Base-by-base conservation (phyloP, 2,329 filamentous ascomycete genomes). In the Claviceps sorghi region DNA sequence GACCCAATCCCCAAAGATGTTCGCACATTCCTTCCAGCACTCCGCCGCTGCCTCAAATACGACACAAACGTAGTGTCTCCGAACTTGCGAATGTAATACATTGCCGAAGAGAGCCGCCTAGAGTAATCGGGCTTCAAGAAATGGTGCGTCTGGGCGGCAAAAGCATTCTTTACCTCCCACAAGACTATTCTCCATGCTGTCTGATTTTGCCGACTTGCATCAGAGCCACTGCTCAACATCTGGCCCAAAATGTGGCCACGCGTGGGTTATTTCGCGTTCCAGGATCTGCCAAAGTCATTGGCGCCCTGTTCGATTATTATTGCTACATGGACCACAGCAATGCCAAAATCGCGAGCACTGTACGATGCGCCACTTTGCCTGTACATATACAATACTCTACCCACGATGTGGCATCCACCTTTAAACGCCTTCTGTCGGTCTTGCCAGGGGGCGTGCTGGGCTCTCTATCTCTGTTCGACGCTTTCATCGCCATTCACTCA, bases 361-460 rank as follows among this genome's bases (percentile, higher is more conserved):
- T 80, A 30, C 72, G 77, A 36, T 77, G 72, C 49, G 75, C 79
- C 6, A 79, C 72, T 42, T 67, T 86, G 1, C 82, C 83, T 3
- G 63, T 66, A 2, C 79, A 84, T 58, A 79, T 86, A 55, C 72
- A 72, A 40, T 76, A 71, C 47, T 73, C 76, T 7, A 70, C 79
- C 3, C 79, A 85, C 55, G 83, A 86, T 64, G 76, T 86, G 32
- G 82, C 82, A 2, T 82, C 80, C 2, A 73, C 78, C 0, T 84
- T 86, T 65, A 86, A 86, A 59, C 75, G 73, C 13, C 69, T 86
- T n/a, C 67, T 86, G 0, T 72, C 75, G 0, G 77, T 77, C 1
- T 62, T 86, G 0, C 81, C 82, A 0, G 82, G 82, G 0, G 83
- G 83, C 0, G 80, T 86, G 42, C 67, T 86, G 1, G 83, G 83